These are phyloP conservation scores for Strobilomyces dryophilus DNA, from an alignment of 768 basidiomycete species.

Conservation along the genomic window DNA sequence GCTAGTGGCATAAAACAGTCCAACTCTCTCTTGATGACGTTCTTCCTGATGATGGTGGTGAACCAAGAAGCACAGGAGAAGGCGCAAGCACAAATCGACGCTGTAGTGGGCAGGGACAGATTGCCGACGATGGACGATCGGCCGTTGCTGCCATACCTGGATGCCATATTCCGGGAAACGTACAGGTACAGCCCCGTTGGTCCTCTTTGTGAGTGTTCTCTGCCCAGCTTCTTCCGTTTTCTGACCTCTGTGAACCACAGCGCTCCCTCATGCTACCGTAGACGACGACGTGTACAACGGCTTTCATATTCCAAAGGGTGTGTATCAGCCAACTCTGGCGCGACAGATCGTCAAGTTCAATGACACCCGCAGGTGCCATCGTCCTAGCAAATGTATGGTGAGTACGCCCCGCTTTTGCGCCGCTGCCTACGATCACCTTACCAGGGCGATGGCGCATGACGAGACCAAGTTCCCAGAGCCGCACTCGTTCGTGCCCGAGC, in stretches of 20 bases:
- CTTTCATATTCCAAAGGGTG: background rate
- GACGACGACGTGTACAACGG: background rate
- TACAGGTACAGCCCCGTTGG: background rate
- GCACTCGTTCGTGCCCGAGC: background rate
- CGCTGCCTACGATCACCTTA: background rate
- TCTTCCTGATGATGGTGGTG: background rate
- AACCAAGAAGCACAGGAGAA: background rate
- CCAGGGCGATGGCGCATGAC: constrained; percentile 1
- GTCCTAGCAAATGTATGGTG: constrained; percentile 28
- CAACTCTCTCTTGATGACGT: background rate
- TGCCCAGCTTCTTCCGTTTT: background rate
- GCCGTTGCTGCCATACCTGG: background rate
- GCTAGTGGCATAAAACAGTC: background rate
- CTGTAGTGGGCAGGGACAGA: background rate
- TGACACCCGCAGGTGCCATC: constrained; percentile 11
- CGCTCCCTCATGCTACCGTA: background rate
- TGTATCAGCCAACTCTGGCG: background rate
- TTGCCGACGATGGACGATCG: background rate
- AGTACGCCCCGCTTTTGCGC: background rate
- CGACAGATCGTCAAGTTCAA: background rate
- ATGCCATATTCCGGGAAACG: background rate
- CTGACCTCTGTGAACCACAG: background rate
- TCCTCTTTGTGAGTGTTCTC: background rate
- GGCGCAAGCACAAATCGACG: background rate
- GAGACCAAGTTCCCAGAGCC: background rate